Conservation (phyloP, 2,329 filamentous ascomycete species). For the Ophiostoma novo-ulmi region DNA sequence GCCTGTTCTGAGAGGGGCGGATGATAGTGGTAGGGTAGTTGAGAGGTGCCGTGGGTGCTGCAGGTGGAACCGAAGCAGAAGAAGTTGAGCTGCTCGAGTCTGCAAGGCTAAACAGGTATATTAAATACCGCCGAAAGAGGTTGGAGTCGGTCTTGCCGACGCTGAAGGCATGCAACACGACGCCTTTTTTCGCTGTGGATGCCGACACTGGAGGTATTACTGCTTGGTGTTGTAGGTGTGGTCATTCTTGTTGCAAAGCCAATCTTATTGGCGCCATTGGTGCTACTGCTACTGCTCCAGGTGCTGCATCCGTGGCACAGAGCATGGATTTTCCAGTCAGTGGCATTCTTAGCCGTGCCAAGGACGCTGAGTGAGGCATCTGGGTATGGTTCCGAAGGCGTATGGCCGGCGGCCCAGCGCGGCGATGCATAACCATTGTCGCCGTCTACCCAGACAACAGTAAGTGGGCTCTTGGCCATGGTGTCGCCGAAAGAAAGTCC, state of each 20-base stretch:
- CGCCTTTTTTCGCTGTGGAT: neutral
- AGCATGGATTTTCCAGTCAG: neutral
- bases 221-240: neutral
- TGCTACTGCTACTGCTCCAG: neutral
- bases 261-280: neutral
- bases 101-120: neutral
- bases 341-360: neutral
- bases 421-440: neutral
- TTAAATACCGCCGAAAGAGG: neutral
- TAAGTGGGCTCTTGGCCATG: neutral
- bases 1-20: neutral
- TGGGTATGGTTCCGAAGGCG: neutral
- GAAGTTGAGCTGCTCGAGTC: neutral
- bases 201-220: neutral
- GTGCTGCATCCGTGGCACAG: neutral
- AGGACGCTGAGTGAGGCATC: neutral
- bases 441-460: neutral
- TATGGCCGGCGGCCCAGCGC: neutral
- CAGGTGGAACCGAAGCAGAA: neutral
- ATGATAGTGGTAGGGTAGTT: neutral
- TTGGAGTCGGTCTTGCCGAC: neutral
- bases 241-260: neutral
- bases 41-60: neutral
- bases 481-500: neutral
- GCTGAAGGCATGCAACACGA: neutral